A percentile compares a stretch with the other conserved stretches of the same genome.
Conservation (phyloP, 305 asterid species). For the Solanum hybrid region DNA sequence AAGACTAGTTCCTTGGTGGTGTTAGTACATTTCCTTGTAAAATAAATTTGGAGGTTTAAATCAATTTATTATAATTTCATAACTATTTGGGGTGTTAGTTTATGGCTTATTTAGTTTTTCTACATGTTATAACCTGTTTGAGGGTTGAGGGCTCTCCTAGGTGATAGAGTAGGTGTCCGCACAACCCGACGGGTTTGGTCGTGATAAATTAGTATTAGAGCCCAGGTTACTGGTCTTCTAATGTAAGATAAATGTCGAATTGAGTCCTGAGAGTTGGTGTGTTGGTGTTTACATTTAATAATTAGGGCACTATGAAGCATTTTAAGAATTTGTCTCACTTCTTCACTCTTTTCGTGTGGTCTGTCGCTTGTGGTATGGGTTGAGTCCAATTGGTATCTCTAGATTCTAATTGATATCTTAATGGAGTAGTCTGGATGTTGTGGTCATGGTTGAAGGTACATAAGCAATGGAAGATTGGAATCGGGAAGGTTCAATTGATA, state of each 20-base stretch:
- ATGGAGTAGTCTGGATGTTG: not conserved
- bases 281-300: no score
- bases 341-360: not conserved
- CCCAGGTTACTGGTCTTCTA: not conserved
- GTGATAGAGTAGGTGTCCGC: not conserved
- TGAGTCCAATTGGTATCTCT: not conserved
- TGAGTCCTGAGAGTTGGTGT: not conserved
- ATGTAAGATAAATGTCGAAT: no score
- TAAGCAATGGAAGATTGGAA: not conserved
- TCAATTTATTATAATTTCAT: no score
- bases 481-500: not conserved
- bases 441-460: not conserved
- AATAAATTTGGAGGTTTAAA: no score
- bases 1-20: no score
- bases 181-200: not conserved
- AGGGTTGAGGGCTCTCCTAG: not conserved
- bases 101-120: no score
- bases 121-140: no score
- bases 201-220: not conserved
- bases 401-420: not conserved
- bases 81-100: no score
- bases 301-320: not conserved
- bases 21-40: no score
- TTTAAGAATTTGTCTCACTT: not conserved
- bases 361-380: not conserved